Evolutionary conservation across 306 rosid species (phyloP), one percentile per base, ranked within the genome.

Genomic region (Neltuma alba): DNA sequence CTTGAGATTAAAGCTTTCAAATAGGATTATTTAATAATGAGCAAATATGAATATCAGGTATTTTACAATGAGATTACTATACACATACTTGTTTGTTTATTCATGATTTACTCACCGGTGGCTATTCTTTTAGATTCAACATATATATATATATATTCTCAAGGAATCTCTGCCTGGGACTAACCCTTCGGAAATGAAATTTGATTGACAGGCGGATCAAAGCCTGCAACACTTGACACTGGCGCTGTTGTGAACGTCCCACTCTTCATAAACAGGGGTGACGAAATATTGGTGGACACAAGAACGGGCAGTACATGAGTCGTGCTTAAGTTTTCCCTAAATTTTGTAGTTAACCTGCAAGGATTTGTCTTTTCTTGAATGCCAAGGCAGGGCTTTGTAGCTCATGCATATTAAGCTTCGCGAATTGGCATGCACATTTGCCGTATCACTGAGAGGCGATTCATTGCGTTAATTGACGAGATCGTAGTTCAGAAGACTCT

Each of bases 221-320:
- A 90, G 89, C 97, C 97, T 34, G 99, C 98, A 12, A 96, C 96
- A 23, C 94, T 96, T 4, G 98, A 96, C 79, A 96, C 99, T 0
- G 98, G 97, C 11, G 88, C 97, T 34, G 75, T 89, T 31, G 98
- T 96, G 48, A 90, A 82, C 81, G 99, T 91, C 69, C 99, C 99
- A 4, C 86, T 91, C 81, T 96, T 93, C 74, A 77, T 96, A 70
- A 93, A 88, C 79, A n/a, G 71, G 18, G 94, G 98, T 4, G 99
- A 96, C 5, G 89, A 88, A 75, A 89, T 93, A 68, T 27, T 93
- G 81, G 90, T 93, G 75, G 98, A 96, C 85, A 84, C 98, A 68
- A 96, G 98, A 90, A 88, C n/a, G 94, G 97, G 76, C 94, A 91
- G 78, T 93, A 95, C 92, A 88, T 88, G 88, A 91, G 92, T 70